Evolutionary conservation across 2,329 filamentous ascomycete genomes (phyloP).

Genomic region (Ilyonectria robusta): DNA sequence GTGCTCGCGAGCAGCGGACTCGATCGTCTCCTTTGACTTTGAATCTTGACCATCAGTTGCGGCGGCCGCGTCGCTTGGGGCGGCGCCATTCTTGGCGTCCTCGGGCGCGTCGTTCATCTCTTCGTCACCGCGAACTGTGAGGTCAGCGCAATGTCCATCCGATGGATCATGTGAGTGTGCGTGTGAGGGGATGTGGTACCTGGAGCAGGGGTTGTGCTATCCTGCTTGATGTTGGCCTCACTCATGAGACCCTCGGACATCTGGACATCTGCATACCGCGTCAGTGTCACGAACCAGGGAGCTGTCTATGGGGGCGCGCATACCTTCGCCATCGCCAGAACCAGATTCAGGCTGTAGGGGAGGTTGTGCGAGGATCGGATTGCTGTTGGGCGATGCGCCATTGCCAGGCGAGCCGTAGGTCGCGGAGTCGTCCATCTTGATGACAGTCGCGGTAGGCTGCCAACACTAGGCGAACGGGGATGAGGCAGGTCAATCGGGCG

Average conservation of each 20-base stretch:
- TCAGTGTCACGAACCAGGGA: conserved; percentile 33
- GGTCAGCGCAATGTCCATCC: conserved; percentile 69
- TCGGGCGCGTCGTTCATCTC: conserved; percentile 81
- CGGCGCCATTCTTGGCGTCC: conserved; percentile 64
- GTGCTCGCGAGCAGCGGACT: conserved; percentile 90
- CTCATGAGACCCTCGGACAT: conserved; percentile 69
- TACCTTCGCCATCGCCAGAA: conserved; percentile 64
- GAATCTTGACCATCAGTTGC: conserved; percentile 68
- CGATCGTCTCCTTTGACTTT: conserved; percentile 85
- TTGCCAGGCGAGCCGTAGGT: conserved; percentile 71
- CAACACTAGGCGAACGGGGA: conserved; percentile 28
- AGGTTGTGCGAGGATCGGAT: conserved; percentile 69
- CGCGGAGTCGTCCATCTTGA: conserved; percentile 71
- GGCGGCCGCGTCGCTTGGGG: conserved; percentile 61
- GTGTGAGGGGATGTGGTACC: conserved; percentile 71
- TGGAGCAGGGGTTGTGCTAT: conserved; percentile 71
- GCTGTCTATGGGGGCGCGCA: conserved; percentile 14
- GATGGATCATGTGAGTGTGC: conserved; percentile 79
- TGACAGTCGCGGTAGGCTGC: conserved; percentile 33
- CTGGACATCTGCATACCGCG: conserved; percentile 67
- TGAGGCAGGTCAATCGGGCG: conserved; percentile 35
- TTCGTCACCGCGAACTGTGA: conserved; percentile 77
- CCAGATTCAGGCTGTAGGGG: conserved; percentile 63
- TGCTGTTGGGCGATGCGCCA: conserved; percentile 69
- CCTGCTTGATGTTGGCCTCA: conserved; percentile 71